Evolutionary conservation across 2,329 filamentous ascomycete genomes (phyloP), one percentile per base, ranked within the genome.

Genomic region (Tolypocladium cylindrosporum): DNA sequence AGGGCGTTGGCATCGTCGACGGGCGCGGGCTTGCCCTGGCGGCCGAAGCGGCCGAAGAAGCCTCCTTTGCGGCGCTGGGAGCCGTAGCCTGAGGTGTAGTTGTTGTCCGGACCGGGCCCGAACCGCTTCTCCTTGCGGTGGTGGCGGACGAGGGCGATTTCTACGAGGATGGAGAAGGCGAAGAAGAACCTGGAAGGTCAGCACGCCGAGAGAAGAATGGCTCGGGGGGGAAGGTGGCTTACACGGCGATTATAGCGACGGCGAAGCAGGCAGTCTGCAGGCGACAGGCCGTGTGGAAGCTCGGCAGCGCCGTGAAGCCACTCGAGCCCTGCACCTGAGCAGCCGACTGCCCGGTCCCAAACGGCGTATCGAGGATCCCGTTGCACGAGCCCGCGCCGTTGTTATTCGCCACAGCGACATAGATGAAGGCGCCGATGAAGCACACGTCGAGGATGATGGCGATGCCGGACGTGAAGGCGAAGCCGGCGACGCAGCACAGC

Each of bases 361-460:
- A 83, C 8, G 84, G 85, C 19, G 85, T 93, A 54, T 79, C 75
- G 59, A 91, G 79, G 19, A 75, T 74, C 16, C 74, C 78, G 19
- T 61, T 68, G 76, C 92, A 97, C 55, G 74, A 81, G 60, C 79
- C 73, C 0, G 84, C 83, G 42, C 91, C 91, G 58, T 82, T 74
- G 42, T 88, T 82, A 60, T 89, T 92, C 61, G 90, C 79, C 54
- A 87, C 77, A 1, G 91, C 90, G 60, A 97, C 83, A 68, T 91
- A 95, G 68, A 95, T 83, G 77, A 94, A 94, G 59, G 79, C 84
- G 45, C 82, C 90, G 56, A 84, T 75, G 72, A 96, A 96, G 66
- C 81, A 81, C 56, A 94, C 66, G 67, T 97, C 90, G 54, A 97
- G 77, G 31, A 92, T 61, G 61, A 96, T 83, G 62, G 83, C 89